Percentiles rank a stretch among this genome's conserved stretches.
Evolutionary conservation across 768 basidiomycete species (phyloP).

Genomic region (Tricholoma furcatifolium): DNA sequence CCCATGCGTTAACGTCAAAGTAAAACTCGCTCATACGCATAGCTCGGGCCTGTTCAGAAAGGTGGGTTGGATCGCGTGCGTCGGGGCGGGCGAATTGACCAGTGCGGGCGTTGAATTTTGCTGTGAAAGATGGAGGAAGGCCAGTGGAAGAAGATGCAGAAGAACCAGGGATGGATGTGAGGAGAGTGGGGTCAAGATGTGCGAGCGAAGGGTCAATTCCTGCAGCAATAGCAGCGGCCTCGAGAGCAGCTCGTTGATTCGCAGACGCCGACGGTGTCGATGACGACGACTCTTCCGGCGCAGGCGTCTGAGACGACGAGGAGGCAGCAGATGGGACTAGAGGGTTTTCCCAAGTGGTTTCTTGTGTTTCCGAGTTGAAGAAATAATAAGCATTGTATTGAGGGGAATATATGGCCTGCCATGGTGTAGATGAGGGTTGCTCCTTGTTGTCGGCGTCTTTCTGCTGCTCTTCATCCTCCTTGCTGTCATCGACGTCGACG

Average conservation of each 20-base stretch:
- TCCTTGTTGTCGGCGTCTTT: background rate
- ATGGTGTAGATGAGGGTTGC: constrained; percentile 31
- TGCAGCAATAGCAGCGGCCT: constrained; percentile 70
- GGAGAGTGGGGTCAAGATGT: constrained; percentile 73
- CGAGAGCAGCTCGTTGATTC: constrained; percentile 47
- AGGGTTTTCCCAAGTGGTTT: constrained; percentile 87
- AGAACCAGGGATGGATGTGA: constrained; percentile 26
- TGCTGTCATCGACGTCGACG: background rate
- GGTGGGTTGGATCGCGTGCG: constrained; percentile 68
- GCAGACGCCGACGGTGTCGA: constrained; percentile 26
- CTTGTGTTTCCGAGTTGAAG: constrained; percentile 69
- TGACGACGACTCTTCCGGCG: constrained; percentile 20
- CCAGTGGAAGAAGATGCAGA: constrained; percentile 30
- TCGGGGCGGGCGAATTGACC: constrained; percentile 70
- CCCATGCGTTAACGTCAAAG: constrained; percentile 83
- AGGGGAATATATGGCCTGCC: constrained; percentile 84
- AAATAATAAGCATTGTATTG: constrained; percentile 84
- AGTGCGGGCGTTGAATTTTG: constrained; percentile 81
- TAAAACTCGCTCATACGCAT: constrained; percentile 88
- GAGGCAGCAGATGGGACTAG: constrained; percentile 33
- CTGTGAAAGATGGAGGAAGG: constrained; percentile 49
- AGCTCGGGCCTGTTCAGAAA: constrained; percentile 80
- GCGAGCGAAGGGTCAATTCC: constrained; percentile 86
- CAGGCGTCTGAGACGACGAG: constrained; percentile 21
- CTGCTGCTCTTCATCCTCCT: background rate